Conservation (phyloP, 305 asterid genomes). For the Fraxinus sp. region DNA sequence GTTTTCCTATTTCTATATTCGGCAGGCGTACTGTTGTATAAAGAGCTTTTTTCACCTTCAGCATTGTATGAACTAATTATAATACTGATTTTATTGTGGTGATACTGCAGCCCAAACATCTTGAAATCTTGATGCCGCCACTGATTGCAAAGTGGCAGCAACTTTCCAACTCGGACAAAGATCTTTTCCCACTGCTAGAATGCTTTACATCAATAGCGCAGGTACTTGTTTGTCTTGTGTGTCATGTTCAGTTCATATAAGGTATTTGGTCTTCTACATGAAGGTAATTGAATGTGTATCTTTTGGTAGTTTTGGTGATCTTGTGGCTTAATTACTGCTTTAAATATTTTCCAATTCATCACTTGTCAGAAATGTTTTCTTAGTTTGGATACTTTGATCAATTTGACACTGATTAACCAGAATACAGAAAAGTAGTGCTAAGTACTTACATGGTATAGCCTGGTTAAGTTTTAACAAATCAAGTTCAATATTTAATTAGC, state of each 20-base stretch:
- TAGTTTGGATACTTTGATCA: conserved; percentile 7
- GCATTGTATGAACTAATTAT: neutral
- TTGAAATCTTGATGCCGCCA: conserved; percentile 95
- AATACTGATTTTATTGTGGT: conserved; percentile 7
- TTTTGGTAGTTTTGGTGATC: neutral
- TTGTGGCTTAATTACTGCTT: neutral
- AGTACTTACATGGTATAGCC: neutral
- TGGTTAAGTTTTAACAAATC: neutral
- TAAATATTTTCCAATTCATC: neutral
- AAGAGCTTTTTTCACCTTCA: conserved; percentile 1
- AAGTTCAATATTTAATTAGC: neutral
- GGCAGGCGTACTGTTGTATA: conserved; percentile 13
- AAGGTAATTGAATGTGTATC: neutral
- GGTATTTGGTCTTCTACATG: conserved; percentile 4
- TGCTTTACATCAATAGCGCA: conserved; percentile 97
- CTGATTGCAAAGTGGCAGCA: conserved; percentile 97
- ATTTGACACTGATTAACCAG: neutral
- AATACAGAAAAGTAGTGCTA: neutral
- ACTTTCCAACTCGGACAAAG: conserved; percentile 86
- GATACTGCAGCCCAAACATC: conserved; percentile 69
- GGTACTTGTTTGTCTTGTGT: conserved; percentile 41
- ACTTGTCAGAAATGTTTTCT: neutral
- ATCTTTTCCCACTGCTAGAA: conserved; percentile 88
- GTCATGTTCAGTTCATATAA: conserved; percentile 1
- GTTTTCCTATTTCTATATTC: conserved; percentile 15